Conservation (phyloP, 78 protist genomes). For the Monosiga brevicollis region DNA sequence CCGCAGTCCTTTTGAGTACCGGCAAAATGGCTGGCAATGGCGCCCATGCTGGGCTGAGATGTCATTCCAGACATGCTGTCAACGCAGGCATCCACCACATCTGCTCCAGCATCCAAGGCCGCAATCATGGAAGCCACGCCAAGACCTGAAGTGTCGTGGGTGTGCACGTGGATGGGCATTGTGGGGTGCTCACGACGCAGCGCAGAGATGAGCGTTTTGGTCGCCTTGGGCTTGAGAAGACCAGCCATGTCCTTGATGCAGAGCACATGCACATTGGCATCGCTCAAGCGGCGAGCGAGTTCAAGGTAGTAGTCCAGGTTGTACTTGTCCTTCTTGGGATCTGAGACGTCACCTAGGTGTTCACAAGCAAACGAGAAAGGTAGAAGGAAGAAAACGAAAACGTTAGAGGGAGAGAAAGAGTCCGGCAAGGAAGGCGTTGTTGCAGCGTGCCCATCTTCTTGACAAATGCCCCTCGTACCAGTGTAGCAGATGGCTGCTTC, state of each 20-base stretch:
- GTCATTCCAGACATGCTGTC: constrained; percentile 72
- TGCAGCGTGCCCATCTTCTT: no score
- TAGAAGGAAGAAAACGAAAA: no score
- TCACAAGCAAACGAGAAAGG: no score
- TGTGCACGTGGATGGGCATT: constrained; percentile 76
- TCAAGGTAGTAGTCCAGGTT: constrained; percentile 67
- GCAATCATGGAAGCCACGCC: constrained; percentile 61
- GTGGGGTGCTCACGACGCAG: constrained; percentile 46
- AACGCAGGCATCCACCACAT: constrained; percentile 54
- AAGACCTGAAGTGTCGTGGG: constrained; percentile 67
- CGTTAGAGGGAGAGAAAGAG: no score
- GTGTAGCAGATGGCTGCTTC: constrained; percentile 71
- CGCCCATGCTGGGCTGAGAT: constrained; percentile 68
- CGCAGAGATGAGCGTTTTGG: constrained; percentile 13
- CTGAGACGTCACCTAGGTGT: no score
- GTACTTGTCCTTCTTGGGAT: no score
- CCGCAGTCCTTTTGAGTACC: no score
- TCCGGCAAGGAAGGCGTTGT: no score
- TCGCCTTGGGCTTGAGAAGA: constrained; percentile 58
- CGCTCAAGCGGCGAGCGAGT: constrained; percentile 38
- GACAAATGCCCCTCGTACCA: constrained; percentile 57
- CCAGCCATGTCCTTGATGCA: constrained; percentile 82
- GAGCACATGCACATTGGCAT: constrained; percentile 52
- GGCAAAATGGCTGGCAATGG: constrained; percentile 21
- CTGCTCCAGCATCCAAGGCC: constrained; percentile 57